Evolutionary conservation across 164 flowering plant genomes (phyloP), one percentile per base, ranked within the genome.

Genomic region (Sedum album): DNA sequence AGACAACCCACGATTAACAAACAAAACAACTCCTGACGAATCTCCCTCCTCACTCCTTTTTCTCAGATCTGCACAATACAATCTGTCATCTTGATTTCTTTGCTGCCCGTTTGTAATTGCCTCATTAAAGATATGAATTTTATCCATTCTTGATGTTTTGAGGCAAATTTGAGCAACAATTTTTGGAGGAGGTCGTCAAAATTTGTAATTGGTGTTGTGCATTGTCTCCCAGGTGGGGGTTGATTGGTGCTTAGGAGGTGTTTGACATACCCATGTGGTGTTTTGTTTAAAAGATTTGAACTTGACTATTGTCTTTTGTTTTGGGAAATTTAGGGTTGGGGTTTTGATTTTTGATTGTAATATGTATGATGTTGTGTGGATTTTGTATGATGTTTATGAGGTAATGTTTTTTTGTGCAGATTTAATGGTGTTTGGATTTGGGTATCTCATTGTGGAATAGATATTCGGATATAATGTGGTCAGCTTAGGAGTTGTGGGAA

Each of bases 361-460:
- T 53, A 30, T n/a, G 60, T 10, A 42, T 42, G 15, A 14, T 21
- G 23, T 53, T 14, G 4, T 13, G 26, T 23, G 28, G 31, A 15
- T 26, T 57, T 57, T 57, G 31, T 25, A 26, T 57, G 35, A 28
- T 57, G 2, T 57, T 57, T 57, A 57, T 57, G 62, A 26, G 62
- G 62, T 57, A 13, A 31, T 55, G 31, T 55, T 25, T 4, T 55
- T 26, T 57, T 18, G 26, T 75, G 48, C 75, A 84, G 76, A 83
- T 82, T 66, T 83, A 70, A 78, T 81, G 86, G 69, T 82, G 82
- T 74, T 76, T 74, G 74, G 48, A 44, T 44, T 44, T 44, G 48
- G 57, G 55, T 80, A 72, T 18, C 25, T 70, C 69, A 74, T 71
- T 69, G 72, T 68, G 73, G 67, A 57, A 66, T 57, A 76, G 74